phyloP scores from a whole-genome alignment of 2,329 filamentous ascomycete species.

The Aspergillus spinulosporus region DNA sequence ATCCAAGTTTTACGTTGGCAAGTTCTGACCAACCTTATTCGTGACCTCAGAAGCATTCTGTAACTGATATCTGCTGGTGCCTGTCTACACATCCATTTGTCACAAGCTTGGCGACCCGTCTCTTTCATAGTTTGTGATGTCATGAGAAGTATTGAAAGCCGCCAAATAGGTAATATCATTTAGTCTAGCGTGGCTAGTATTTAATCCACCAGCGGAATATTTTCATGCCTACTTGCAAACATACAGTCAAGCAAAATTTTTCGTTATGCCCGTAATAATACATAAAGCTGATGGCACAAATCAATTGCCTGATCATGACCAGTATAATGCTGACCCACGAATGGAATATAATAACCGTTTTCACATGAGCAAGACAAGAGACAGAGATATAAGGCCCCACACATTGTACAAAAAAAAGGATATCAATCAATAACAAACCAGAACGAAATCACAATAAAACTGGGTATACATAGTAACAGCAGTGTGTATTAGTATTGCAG shows the following conservation, averaged over 20 bases:
- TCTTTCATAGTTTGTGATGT: no score
- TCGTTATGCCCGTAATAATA: no score
- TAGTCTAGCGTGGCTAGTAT: no score
- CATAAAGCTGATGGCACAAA: no score
- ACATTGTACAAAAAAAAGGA: conserved; percentile 26
- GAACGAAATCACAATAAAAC: background rate
- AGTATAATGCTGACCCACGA: background rate
- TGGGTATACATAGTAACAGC: background rate
- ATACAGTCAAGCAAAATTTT: no score
- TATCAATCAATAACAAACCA: background rate
- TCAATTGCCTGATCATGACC: background rate
- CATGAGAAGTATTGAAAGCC: no score
- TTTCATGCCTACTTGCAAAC: no score
- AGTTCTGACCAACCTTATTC: conserved; percentile 14
- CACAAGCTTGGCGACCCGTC: background rate
- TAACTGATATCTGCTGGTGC: background rate
- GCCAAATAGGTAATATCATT: no score
- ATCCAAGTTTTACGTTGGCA: conserved; percentile 1
- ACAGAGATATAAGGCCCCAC: background rate
- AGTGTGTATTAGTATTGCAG: background rate
- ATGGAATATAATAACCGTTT: background rate
- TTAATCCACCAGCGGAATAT: no score
- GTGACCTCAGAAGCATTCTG: background rate
- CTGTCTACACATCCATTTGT: background rate
- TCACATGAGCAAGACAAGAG: background rate